These are phyloP conservation scores for Diaporthe sp. DNA, from an alignment of 2,329 filamentous ascomycete species.

Conservation along the genomic window DNA sequence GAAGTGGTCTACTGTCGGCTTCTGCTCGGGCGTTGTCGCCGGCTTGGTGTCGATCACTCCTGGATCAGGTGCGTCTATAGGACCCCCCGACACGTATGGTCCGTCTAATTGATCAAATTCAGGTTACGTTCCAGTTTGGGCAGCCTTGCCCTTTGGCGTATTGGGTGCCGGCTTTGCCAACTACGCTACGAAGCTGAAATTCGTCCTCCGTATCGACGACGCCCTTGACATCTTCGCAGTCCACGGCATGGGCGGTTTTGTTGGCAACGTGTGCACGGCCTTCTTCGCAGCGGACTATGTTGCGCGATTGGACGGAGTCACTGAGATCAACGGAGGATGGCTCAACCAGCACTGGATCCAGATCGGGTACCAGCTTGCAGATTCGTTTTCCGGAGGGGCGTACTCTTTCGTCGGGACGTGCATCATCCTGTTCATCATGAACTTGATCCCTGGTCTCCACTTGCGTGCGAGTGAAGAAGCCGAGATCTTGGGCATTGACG, in stretches of 20 bases:
- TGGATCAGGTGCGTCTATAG: constrained; percentile 72
- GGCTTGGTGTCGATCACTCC: constrained; percentile 91
- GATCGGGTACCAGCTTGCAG: constrained; percentile 85
- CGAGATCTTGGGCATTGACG: constrained; percentile 87
- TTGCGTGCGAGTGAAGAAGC: constrained; percentile 82
- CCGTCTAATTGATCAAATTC: not conserved
- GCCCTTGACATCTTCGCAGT: constrained; percentile 91
- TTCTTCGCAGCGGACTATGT: constrained; percentile 91
- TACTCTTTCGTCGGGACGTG: constrained; percentile 86
- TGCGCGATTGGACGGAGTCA: constrained; percentile 80
- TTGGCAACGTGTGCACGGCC: constrained; percentile 83
- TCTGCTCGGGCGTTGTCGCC: constrained; percentile 91
- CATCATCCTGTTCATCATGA: constrained; percentile 84
- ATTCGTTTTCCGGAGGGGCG: constrained; percentile 79
- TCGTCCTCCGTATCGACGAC: constrained; percentile 83
- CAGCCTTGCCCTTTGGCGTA: constrained; percentile 83
- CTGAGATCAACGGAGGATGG: constrained; percentile 81
- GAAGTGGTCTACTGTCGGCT: constrained; percentile 94
- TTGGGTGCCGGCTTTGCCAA: constrained; percentile 84
- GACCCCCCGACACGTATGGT: not conserved
- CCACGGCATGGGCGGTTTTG: constrained; percentile 81
- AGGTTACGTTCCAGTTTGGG: constrained; percentile 85
- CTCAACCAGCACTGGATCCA: constrained; percentile 87
- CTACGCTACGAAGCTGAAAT: constrained; percentile 93
- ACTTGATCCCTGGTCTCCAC: constrained; percentile 80